Percentiles rank a stretch among this genome's conserved stretches.
phyloP scores from a whole-genome alignment of 345 rosid genomes.

The Eucalyptus erythrocorys region DNA sequence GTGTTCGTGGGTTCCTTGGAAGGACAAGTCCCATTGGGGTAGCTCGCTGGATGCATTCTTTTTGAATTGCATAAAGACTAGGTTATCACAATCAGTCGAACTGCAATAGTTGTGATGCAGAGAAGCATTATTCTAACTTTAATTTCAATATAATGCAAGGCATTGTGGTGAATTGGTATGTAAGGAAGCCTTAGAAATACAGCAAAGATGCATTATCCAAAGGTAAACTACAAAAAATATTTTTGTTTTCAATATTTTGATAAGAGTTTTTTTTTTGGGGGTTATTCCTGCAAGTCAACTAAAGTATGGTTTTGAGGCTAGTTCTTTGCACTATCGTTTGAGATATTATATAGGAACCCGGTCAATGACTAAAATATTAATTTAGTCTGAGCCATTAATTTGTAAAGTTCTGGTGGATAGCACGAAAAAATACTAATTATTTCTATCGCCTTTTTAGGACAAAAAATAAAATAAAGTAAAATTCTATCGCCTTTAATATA shows the following conservation, averaged over 20 bases:
- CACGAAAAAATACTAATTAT: rapidly evolving
- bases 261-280: too few species aligned
- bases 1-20: neutral
- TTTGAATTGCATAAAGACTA: too few species aligned
- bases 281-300: rapidly evolving
- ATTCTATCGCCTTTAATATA: neutral
- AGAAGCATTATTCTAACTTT: too few species aligned
- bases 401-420: neutral
- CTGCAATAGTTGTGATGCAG: rapidly evolving
- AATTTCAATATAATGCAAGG: too few species aligned
- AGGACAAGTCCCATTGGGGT: rapidly evolving
- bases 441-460: rapidly evolving
- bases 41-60: rapidly evolving
- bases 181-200: too few species aligned
- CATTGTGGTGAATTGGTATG: too few species aligned
- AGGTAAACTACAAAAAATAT: too few species aligned
- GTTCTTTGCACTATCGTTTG: neutral
- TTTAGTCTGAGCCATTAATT: neutral
- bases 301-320: neutral
- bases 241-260: too few species aligned
- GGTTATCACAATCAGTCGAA: rapidly evolving
- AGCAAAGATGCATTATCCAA: rapidly evolving
- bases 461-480: too few species aligned
- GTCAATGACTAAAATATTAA: neutral
- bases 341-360: too few species aligned